Percentiles rank a stretch among this genome's conserved stretches.
Evolutionary conservation across 2,329 filamentous ascomycete genomes (phyloP).

Genomic region (Sporothrix globosa): DNA sequence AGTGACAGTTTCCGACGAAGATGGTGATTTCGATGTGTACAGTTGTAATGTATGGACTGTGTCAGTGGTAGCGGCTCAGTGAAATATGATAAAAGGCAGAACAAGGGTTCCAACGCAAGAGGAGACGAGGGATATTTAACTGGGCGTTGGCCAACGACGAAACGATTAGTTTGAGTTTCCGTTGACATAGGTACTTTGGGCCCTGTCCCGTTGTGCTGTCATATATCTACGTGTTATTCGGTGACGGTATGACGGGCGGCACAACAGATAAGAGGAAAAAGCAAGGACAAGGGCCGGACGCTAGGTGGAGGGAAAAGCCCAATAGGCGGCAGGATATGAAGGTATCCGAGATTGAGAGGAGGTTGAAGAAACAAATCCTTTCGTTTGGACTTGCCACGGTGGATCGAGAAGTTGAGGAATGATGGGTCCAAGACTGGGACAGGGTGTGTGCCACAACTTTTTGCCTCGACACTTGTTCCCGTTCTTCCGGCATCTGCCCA

Average conservation of each 20-base stretch:
- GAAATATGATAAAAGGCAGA: conserved; percentile 2
- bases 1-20: background rate
- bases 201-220: background rate
- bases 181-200: conserved; percentile 17
- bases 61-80: background rate
- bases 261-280: background rate
- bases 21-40: background rate
- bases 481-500: background rate
- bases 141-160: too few species aligned
- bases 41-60: background rate
- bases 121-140: conserved; percentile 4
- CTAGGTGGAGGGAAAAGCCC: background rate
- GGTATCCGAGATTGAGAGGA: background rate
- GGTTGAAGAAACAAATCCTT: background rate
- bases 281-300: conserved; percentile 13
- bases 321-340: conserved; percentile 6
- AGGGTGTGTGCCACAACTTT: background rate
- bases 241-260: background rate
- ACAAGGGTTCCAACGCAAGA: background rate
- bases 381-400: too few species aligned
- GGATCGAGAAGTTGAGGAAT: background rate
- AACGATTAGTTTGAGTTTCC: too few species aligned
- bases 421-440: conserved; percentile 13
- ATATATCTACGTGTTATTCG: background rate
- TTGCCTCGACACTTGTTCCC: background rate